phyloP scores from a whole-genome alignment of 352 stramenopile genomes.

The Phytophthora syringae region DNA sequence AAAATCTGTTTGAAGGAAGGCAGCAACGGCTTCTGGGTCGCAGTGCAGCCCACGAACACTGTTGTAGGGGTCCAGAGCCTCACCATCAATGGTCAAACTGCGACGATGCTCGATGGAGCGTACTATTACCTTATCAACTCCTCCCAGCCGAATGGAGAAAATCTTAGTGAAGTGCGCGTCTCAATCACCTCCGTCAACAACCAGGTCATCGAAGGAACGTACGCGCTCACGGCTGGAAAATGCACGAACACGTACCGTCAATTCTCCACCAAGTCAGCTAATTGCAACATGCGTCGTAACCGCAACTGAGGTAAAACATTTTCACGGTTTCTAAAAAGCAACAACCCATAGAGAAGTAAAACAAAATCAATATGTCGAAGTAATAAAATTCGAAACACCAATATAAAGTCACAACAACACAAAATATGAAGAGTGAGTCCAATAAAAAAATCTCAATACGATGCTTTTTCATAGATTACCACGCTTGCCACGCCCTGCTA shows the following conservation, averaged over 20 bases:
- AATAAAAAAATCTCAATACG: neutral
- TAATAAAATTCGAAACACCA: too few relatives aligned
- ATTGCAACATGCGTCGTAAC: constrained; percentile 15
- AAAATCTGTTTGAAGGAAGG: constrained; percentile 75
- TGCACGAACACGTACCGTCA: constrained; percentile 42
- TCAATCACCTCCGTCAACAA: constrained; percentile 37
- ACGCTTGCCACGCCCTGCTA: constrained; percentile 2
- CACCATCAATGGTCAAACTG: constrained; percentile 60
- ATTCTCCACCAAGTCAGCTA: constrained; percentile 25
- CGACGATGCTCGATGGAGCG: constrained; percentile 67
- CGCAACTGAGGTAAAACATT: too few relatives aligned
- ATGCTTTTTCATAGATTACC: neutral
- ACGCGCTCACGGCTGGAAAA: constrained; percentile 31
- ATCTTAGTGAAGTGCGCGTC: constrained; percentile 33
- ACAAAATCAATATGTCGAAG: too few relatives aligned
- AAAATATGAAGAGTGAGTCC: constrained; percentile 8
- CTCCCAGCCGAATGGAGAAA: constrained; percentile 2
- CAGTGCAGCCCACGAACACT: constrained; percentile 69
- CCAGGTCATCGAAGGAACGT: constrained; percentile 37
- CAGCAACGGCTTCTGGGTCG: constrained; percentile 65
- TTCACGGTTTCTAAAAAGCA: neutral
- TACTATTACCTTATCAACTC: constrained; percentile 71
- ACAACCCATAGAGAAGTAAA: neutral
- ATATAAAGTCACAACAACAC: too few relatives aligned
- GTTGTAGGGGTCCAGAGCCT: constrained; percentile 56